phyloP scores from a whole-genome alignment of 2,329 filamentous ascomycete species.

The Neofusicoccum sp. region DNA sequence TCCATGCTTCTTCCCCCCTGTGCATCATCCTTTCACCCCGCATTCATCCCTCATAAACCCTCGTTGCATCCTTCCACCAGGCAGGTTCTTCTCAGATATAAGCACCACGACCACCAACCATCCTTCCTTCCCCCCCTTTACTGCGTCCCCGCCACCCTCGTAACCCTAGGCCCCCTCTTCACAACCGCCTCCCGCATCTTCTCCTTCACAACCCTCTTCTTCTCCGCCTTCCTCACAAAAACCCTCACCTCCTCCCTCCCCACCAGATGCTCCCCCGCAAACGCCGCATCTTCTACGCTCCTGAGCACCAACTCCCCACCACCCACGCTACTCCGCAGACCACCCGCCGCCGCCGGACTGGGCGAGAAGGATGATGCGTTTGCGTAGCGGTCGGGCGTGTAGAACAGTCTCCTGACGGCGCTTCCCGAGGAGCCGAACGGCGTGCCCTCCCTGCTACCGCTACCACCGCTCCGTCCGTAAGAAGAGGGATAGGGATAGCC shows the following conservation, averaged over 20 bases:
- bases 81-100: too few relatives aligned
- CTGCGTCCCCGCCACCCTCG: conserved; percentile 19
- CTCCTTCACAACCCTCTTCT: conserved; percentile 43
- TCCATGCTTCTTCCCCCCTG: too few relatives aligned
- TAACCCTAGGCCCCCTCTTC: conserved; percentile 35
- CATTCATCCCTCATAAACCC: not conserved
- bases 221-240: conserved; percentile 37
- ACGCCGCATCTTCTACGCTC: conserved; percentile 28
- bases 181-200: conserved; percentile 41
- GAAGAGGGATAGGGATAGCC: conserved; percentile 29
- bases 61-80: not conserved
- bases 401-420: conserved; percentile 39
- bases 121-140: not conserved
- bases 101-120: not conserved
- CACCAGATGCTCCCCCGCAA: conserved; percentile 42
- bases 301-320: not conserved
- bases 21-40: too few relatives aligned
- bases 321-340: conserved; percentile 9
- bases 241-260: conserved; percentile 43
- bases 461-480: not conserved
- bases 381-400: conserved; percentile 35
- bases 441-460: conserved; percentile 32
- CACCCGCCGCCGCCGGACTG: not conserved
- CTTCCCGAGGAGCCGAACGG: conserved; percentile 34
- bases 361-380: too few relatives aligned